Evolutionary conservation across 257 asterid species (phyloP), one percentile per base, ranked within the genome.

Genomic region (Nicotiana tomentosiformis): DNA sequence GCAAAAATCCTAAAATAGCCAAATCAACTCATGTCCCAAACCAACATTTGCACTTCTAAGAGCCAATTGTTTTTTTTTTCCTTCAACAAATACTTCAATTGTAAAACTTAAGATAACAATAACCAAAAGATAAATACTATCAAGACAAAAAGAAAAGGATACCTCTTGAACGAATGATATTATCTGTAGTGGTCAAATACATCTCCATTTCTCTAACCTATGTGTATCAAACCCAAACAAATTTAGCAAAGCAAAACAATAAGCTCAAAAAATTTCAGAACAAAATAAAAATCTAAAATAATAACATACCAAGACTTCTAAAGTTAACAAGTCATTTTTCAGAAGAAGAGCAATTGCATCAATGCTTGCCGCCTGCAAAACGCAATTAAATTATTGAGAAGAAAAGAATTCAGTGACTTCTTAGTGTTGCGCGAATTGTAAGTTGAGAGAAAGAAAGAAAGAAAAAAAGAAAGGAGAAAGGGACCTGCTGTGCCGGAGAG

Each of bases 201-300:
- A 94, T 91, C 84, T 89, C 97, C 99, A 95, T 93, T 85, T 92
- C 99, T 91, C 84, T 89, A 85, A 94, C 98, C 99, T 95, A 77
- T 55, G 57, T 15, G 29, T 76, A 76, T 51, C 43, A n/a, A 8
- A 43, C 51, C 64, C 82, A 81, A 23, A 81, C n/a, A 57, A 5
- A 15, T 65, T 72, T 53, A 76, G 53, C 77, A 17, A 17, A 18
- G 20, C 17, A 46, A 33, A 15, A 2, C 57, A 66, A 58, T 15
- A 77, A 10, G 1, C 30, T 77, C 33, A 8, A 30, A 33, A 66
- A 30, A 2, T n/a, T 1, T 16, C 56, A n/a, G 7, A 80, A 4
- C 43, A 32, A 32, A 83, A 39, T 9, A 46, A 56, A 29, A 49
- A 11, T 10, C 32, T 20, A 29, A 68, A 29, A 64, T 77, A 69